Conservation (phyloP, 345 rosid species). For the Crucihimalaya himalaica region DNA sequence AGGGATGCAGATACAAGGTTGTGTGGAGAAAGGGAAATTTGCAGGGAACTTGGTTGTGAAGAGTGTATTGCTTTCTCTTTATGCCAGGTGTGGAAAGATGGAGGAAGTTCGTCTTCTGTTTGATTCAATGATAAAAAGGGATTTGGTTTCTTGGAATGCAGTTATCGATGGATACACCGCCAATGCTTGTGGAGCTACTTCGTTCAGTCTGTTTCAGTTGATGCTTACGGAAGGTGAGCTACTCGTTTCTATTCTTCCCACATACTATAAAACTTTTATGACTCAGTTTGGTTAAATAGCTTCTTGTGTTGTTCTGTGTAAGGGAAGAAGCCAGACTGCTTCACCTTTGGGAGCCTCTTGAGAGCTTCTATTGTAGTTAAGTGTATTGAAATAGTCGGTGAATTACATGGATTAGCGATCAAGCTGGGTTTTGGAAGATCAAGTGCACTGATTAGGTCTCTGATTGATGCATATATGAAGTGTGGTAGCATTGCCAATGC, state of each 20-base stretch:
- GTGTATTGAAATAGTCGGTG: slow-evolving; percentile 44
- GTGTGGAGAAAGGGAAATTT: slow-evolving; percentile 55
- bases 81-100: slow-evolving; percentile 59
- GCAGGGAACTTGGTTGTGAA: slow-evolving; percentile 48
- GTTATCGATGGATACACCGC: slow-evolving; percentile 58
- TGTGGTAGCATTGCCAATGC: slow-evolving; percentile 57
- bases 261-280: not conserved
- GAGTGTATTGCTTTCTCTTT: slow-evolving; percentile 65
- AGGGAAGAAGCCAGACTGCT: slow-evolving; percentile 67
- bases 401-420: slow-evolving; percentile 57
- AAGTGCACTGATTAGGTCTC: slow-evolving; percentile 50
- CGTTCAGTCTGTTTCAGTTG: slow-evolving; percentile 49
- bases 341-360: slow-evolving; percentile 66
- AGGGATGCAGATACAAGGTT: slow-evolving; percentile 70
- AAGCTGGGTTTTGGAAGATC: slow-evolving; percentile 50
- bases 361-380: slow-evolving; percentile 49
- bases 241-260: not conserved
- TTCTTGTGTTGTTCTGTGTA: slow-evolving; percentile 12
- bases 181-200: slow-evolving; percentile 42
- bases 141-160: slow-evolving; percentile 66
- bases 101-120: slow-evolving; percentile 50
- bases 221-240: slow-evolving; percentile 68
- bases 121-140: slow-evolving; percentile 49
- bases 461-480: slow-evolving; percentile 66
- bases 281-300: slow-evolving; percentile 2